Conservation (phyloP, 352 stramenopile genomes). For the Globisporangium paroecandrum region DNA sequence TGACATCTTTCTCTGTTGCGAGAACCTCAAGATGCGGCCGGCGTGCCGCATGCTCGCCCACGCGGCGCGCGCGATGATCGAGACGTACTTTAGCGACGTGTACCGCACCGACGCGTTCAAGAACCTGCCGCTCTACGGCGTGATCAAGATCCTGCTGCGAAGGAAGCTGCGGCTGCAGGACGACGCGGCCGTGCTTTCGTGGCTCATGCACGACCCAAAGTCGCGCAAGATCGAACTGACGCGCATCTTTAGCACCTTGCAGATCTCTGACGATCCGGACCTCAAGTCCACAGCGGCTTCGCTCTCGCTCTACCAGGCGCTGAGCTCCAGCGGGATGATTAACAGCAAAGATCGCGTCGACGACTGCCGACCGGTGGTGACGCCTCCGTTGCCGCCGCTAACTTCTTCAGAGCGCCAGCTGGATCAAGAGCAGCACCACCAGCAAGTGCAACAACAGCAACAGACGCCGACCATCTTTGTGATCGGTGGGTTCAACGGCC, state of each 20-base stretch:
- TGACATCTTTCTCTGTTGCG: constrained; percentile 70
- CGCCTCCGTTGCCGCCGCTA: neutral
- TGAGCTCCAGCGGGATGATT: constrained; percentile 34
- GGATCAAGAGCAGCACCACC: constrained; percentile 7
- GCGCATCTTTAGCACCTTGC: constrained; percentile 14
- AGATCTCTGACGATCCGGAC: constrained; percentile 2
- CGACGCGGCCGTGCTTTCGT: constrained; percentile 38
- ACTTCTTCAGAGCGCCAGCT: neutral
- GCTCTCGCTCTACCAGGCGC: constrained; percentile 17
- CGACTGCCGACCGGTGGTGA: neutral
- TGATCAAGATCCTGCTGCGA: constrained; percentile 45
- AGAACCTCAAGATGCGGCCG: constrained; percentile 45
- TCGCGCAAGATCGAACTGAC: constrained; percentile 31
- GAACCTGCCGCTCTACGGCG: constrained; percentile 37
- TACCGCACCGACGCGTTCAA: constrained; percentile 54
- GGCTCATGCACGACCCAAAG: constrained; percentile 49
- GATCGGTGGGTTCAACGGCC: constrained; percentile 67
- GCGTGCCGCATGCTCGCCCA: constrained; percentile 49
- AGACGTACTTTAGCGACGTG: constrained; percentile 59
- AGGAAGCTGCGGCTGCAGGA: constrained; percentile 27
- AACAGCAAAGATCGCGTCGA: constrained; percentile 33
- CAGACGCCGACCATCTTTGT: constrained; percentile 59
- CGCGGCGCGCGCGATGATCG: constrained; percentile 58
- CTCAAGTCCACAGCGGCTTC: constrained; percentile 9
- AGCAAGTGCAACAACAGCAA: constrained; percentile 7